phyloP scores from a whole-genome alignment of 2,329 filamentous ascomycete species.

The Trichoderma sp. region DNA sequence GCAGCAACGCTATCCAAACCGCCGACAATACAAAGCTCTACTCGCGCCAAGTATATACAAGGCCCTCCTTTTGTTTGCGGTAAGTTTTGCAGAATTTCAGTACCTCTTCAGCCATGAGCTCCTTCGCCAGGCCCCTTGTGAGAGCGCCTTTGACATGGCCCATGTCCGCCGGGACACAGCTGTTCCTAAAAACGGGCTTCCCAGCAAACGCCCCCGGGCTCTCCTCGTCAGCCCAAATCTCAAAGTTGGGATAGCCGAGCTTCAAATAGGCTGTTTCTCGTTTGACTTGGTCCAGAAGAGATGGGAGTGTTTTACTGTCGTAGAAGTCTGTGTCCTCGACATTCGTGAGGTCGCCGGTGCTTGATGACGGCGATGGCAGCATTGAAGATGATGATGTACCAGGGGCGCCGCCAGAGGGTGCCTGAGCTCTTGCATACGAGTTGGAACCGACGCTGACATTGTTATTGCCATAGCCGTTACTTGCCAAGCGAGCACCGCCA shows the following conservation, averaged over 20 bases:
- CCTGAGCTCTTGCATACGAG: not conserved
- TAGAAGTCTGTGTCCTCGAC: not conserved
- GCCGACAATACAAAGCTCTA: not conserved
- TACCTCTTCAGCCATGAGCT: slow-evolving; percentile 44
- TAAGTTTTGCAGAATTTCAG: slow-evolving; percentile 41
- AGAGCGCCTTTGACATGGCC: slow-evolving; percentile 39
- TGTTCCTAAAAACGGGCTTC: slow-evolving; percentile 38
- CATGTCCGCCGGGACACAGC: slow-evolving; percentile 37
- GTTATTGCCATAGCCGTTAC: not conserved
- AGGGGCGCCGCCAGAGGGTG: not conserved
- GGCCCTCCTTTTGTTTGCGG: slow-evolving; percentile 18
- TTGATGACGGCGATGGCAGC: not conserved
- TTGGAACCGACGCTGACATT: not conserved
- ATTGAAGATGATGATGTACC: not conserved
- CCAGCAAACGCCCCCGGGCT: slow-evolving; percentile 41
- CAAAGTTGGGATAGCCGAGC: slow-evolving; percentile 40
- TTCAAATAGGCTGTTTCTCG: slow-evolving; percentile 40
- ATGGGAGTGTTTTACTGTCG: slow-evolving; percentile 21
- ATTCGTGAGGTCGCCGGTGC: not conserved
- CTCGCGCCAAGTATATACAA: not conserved
- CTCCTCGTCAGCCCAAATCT: slow-evolving; percentile 30
- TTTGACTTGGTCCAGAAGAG: slow-evolving; percentile 34
- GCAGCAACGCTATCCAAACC: not conserved
- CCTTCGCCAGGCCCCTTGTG: slow-evolving; percentile 40
- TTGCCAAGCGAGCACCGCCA: not conserved